Percentiles rank a stretch among this genome's conserved stretches.
phyloP scores from a whole-genome alignment of 202 grass and related monocot genomes.

The Dendrocalamus latiflorus region DNA sequence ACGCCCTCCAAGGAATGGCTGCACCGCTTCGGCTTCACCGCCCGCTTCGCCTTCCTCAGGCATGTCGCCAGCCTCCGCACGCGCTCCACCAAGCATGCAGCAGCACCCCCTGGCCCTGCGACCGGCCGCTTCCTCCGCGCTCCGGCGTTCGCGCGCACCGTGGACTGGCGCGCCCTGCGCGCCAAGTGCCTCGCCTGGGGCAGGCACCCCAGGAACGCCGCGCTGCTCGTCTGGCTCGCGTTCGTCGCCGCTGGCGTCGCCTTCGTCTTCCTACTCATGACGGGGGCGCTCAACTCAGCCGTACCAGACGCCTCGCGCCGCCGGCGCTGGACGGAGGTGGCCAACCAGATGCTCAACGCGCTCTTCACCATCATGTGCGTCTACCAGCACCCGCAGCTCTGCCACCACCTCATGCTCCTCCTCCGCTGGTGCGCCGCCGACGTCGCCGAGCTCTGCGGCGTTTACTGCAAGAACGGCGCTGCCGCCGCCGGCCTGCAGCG shows the following conservation, averaged over 20 bases:
- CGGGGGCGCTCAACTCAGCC: constrained; percentile 43
- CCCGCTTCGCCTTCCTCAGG: background rate
- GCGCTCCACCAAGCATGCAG: background rate
- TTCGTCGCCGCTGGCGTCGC: constrained; percentile 32
- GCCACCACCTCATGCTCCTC: constrained; percentile 52
- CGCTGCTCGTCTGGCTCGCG: constrained; percentile 52
- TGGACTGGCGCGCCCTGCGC: constrained; percentile 41
- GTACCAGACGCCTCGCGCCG: constrained; percentile 35
- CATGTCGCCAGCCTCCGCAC: background rate
- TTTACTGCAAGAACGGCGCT: constrained; percentile 51
- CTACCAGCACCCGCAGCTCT: constrained; percentile 65
- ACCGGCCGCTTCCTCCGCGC: background rate
- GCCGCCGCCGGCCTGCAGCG: background rate
- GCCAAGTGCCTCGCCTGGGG: constrained; percentile 28
- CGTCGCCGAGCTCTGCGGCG: constrained; percentile 23
- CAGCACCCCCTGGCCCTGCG: too few relatives aligned
- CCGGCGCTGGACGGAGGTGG: constrained; percentile 52
- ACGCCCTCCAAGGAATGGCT: constrained; percentile 33
- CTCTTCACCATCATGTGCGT: constrained; percentile 75
- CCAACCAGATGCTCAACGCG: constrained; percentile 66
- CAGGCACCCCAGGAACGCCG: constrained; percentile 41
- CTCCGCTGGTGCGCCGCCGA: constrained; percentile 35
- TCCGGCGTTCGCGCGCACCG: constrained; percentile 22
- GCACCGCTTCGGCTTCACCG: background rate
- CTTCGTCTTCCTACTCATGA: constrained; percentile 59